A percentile compares a stretch with the other conserved stretches of the same genome.
These are phyloP conservation scores for Serendipita sp. DNA, from an alignment of 768 basidiomycete genomes.

Conservation along the genomic window DNA sequence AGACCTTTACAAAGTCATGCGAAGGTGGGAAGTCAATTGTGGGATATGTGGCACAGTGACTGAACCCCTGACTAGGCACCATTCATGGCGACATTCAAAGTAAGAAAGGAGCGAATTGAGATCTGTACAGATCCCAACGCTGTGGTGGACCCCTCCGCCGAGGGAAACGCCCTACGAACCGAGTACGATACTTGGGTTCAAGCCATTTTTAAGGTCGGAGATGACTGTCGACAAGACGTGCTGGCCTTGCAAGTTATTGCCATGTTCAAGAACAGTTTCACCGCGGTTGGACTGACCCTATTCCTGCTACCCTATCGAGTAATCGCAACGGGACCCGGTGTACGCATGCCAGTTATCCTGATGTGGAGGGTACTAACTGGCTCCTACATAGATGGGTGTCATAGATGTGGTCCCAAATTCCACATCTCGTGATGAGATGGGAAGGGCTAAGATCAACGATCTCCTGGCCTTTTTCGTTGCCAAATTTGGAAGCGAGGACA, in stretches of 20 bases:
- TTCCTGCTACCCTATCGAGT: constrained; percentile 95
- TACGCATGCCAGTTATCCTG: constrained; percentile 25
- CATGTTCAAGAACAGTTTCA: constrained; percentile 99
- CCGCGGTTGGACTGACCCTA: constrained; percentile 66
- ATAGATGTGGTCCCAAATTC: constrained; percentile 97
- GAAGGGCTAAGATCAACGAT: constrained; percentile 94
- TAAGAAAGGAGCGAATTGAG: constrained; percentile 65
- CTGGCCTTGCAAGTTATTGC: constrained; percentile 93
- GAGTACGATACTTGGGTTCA: constrained; percentile 85
- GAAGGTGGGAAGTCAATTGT: constrained; percentile 39
- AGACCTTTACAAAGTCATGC: constrained; percentile 94
- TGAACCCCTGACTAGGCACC: constrained; percentile 48
- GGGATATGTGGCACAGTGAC: background rate
- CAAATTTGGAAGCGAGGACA: constrained; percentile 84
- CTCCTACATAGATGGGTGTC: constrained; percentile 37
- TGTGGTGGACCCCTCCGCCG: constrained; percentile 46
- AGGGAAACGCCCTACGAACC: constrained; percentile 25
- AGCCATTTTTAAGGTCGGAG: constrained; percentile 99
- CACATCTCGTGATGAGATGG: constrained; percentile 98
- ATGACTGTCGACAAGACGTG: constrained; percentile 98
- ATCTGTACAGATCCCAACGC: constrained; percentile 59
- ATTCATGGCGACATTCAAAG: constrained; percentile 99
- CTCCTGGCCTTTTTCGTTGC: constrained; percentile 85
- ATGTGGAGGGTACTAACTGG: background rate
- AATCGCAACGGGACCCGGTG: constrained; percentile 90